These are phyloP conservation scores for Tricholoma sp. DNA, from an alignment of 768 basidiomycete genomes.

Conservation along the genomic window DNA sequence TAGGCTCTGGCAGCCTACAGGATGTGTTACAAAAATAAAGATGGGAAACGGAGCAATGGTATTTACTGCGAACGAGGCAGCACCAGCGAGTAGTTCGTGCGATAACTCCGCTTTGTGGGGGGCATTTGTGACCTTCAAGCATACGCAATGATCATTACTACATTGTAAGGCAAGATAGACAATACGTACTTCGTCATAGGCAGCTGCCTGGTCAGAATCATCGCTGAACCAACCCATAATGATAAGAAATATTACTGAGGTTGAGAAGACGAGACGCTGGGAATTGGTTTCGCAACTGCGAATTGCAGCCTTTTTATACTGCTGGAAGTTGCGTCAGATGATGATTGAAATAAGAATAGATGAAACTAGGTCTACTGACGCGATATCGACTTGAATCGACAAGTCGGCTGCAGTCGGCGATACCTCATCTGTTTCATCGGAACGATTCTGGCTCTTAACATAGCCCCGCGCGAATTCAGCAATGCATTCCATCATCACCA, in stretches of 20 bases:
- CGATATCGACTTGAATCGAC: too few relatives aligned
- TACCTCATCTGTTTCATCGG: too few relatives aligned
- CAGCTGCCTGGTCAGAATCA: neutral
- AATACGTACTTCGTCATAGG: neutral
- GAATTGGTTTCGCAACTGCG: neutral
- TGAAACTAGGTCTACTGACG: too few relatives aligned
- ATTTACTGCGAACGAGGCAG: neutral
- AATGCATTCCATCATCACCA: too few relatives aligned
- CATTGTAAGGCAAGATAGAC: neutral
- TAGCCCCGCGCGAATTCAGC: too few relatives aligned
- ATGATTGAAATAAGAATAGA: too few relatives aligned
- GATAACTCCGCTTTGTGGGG: neutral
- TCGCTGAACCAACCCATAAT: neutral
- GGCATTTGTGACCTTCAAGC: neutral
- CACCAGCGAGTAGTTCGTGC: neutral
- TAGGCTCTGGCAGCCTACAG: neutral
- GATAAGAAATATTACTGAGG: neutral
- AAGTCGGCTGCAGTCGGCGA: too few relatives aligned
- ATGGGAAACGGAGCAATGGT: neutral
- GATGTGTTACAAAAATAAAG: neutral
- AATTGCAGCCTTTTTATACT: neutral
- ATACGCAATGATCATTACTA: neutral
- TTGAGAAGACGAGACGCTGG: neutral
- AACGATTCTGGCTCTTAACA: too few relatives aligned
- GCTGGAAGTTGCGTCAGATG: too few relatives aligned